Evolutionary conservation across 768 basidiomycete species (phyloP), one percentile per base, ranked within the genome.

Genomic region (Macrolepiota albuminosa): DNA sequence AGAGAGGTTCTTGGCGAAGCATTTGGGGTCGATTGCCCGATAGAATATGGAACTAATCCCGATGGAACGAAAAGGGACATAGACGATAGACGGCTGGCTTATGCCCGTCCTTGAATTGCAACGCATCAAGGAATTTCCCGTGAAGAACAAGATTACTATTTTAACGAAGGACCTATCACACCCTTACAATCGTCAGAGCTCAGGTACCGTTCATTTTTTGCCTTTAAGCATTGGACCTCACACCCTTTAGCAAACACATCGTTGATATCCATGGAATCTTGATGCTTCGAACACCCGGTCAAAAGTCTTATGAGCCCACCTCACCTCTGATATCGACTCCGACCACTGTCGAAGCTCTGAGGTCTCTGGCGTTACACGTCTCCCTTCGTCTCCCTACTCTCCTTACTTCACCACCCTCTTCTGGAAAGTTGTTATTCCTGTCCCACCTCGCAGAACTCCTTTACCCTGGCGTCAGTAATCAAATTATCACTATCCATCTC

Each of bases 51-150:
- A 0, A 64, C 72, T 34, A 75, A 81, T 55, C 53, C 78, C 3
- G 78, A 84, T 53, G 85, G 83, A 29, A 75, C 70, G 42, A 68
- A 64, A 18, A 70, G 74, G 26, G 63, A 71, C 21, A 21, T 21
- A 21, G 21, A 21, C 21, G 47, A 73, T 85, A 31, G 92, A 96
- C 71, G 91, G 88, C 11, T 96, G 93, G 94, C 74, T 95, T 31
- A 69, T 96, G 64, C 89, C 91, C 4, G 71, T 86, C 4, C 59
- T 89, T 33, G 95, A 97, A 68, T 70, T 78, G 14, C 73, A 82
- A 60, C 78, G 94, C 53, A 72, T 93, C 2, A 72, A 75, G 50
- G 76, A 82, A 21, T 87, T 37, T 70, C 77, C n/a, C 67, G 67
- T 0, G 68, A 76, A 0, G 62, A 67, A 2, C 68, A 77, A 42